Conservation (phyloP, 1,284 basidiomycete species). For the Ustilago bromivora region DNA sequence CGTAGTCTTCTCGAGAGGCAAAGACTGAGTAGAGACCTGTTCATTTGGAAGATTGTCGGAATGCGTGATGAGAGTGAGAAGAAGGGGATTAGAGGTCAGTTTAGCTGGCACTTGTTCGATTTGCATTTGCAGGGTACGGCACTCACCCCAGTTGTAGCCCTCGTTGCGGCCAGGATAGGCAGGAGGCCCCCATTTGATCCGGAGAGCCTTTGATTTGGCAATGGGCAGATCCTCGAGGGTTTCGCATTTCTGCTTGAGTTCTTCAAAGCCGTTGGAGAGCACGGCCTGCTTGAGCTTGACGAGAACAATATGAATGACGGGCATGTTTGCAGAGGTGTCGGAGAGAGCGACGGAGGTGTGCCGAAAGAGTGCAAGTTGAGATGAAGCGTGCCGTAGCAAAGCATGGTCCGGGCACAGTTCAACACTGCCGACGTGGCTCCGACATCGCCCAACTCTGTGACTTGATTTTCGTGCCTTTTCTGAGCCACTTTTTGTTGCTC, state of each 20-base stretch:
- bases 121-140: not conserved
- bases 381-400: not conserved
- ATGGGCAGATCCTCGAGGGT: slow-evolving; percentile 56
- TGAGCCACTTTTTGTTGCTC: not conserved
- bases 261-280: slow-evolving; percentile 60
- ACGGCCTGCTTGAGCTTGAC: slow-evolving; percentile 63
- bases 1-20: slow-evolving; percentile 52
- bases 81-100: slow-evolving; percentile 3
- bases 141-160: slow-evolving; percentile 62
- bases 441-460: slow-evolving; percentile 3
- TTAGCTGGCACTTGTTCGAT: not conserved
- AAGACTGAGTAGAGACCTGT: slow-evolving; percentile 60
- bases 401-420: slow-evolving; percentile 14
- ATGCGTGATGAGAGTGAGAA: slow-evolving; percentile 2
- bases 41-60: not conserved
- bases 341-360: slow-evolving; percentile 2
- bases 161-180: slow-evolving; percentile 56
- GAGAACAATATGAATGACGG: slow-evolving; percentile 60
- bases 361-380: slow-evolving; percentile 2
- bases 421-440: slow-evolving; percentile 4
- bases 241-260: slow-evolving; percentile 60
- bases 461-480: not conserved
- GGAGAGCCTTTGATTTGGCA: slow-evolving; percentile 45
- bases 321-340: slow-evolving; percentile 28
- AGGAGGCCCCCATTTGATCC: slow-evolving; percentile 61